These are phyloP conservation scores for Populus hybrid DNA, from an alignment of 441 rosid species.

Conservation along the genomic window DNA sequence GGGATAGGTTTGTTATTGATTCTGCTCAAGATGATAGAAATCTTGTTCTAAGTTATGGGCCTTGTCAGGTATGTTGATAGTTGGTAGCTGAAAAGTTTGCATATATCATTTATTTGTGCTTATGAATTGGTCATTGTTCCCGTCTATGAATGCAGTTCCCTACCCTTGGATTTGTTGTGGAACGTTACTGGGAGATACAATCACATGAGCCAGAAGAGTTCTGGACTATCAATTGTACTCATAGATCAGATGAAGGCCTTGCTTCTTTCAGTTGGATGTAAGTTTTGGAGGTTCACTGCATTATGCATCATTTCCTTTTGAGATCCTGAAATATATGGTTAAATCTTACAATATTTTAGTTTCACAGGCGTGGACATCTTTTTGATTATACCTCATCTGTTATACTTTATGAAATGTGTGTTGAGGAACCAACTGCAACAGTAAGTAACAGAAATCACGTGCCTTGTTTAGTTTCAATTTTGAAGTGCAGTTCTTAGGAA, in stretches of 20 bases:
- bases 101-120: slow-evolving; percentile 7
- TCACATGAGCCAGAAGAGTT: slow-evolving; percentile 94
- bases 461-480: slow-evolving; percentile 18
- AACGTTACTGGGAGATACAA: slow-evolving; percentile 92
- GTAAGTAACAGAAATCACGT: slow-evolving; percentile 45
- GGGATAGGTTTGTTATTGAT: slow-evolving; percentile 69
- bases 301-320: slow-evolving; percentile 4
- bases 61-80: slow-evolving; percentile 74
- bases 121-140: slow-evolving; percentile 14
- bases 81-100: slow-evolving; percentile 13
- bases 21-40: slow-evolving; percentile 72
- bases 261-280: slow-evolving; percentile 91
- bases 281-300: slow-evolving; percentile 20
- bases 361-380: slow-evolving; percentile 90
- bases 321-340: slow-evolving; percentile 9
- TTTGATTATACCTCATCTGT: slow-evolving; percentile 81
- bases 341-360: slow-evolving; percentile 19
- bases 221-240: slow-evolving; percentile 88
- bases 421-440: slow-evolving; percentile 78
- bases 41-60: slow-evolving; percentile 94
- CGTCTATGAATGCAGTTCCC: slow-evolving; percentile 63
- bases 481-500: slow-evolving; percentile 18
- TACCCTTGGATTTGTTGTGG: slow-evolving; percentile 93
- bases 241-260: slow-evolving; percentile 68
- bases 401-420: slow-evolving; percentile 89